Conservation (phyloP, 192 early-diverging fungal species). For the Coemansia sp. region DNA sequence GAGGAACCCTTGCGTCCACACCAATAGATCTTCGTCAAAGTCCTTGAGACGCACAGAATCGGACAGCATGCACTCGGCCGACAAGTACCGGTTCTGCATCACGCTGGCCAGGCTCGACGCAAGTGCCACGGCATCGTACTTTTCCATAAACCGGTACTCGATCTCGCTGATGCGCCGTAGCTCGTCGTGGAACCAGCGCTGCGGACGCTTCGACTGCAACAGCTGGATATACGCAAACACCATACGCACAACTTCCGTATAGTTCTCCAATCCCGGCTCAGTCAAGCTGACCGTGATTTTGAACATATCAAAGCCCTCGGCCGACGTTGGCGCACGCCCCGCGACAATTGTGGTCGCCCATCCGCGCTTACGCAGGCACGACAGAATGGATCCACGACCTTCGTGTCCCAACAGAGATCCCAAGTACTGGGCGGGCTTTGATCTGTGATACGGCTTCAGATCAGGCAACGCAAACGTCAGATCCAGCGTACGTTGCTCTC, state of each 20-base stretch:
- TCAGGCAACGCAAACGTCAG: slow-evolving; percentile 89
- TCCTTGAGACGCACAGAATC: slow-evolving; percentile 67
- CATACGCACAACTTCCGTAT: slow-evolving; percentile 75
- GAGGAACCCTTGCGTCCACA: slow-evolving; percentile 62
- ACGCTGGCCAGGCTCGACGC: slow-evolving; percentile 67
- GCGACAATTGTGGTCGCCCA: slow-evolving; percentile 84
- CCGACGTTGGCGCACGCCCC: slow-evolving; percentile 64
- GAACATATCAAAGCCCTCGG: slow-evolving; percentile 66
- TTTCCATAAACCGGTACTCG: slow-evolving; percentile 76
- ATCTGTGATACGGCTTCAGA: slow-evolving; percentile 56
- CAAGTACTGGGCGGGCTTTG: slow-evolving; percentile 72
- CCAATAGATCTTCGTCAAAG: slow-evolving; percentile 66
- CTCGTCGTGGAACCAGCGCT: slow-evolving; percentile 83
- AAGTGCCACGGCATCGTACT: slow-evolving; percentile 65
- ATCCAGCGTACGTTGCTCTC: slow-evolving; percentile 76
- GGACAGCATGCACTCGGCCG: slow-evolving; percentile 64
- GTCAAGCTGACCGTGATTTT: slow-evolving; percentile 83
- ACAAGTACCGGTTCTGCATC: slow-evolving; percentile 77
- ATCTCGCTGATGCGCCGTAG: slow-evolving; percentile 55
- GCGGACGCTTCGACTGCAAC: slow-evolving; percentile 67
- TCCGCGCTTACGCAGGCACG: slow-evolving; percentile 80
- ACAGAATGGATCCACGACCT: slow-evolving; percentile 82
- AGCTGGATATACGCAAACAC: slow-evolving; percentile 91
- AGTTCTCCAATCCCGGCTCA: slow-evolving; percentile 72
- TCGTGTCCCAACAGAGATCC: slow-evolving; percentile 93